Base-by-base conservation (phyloP, 148 eudicot genomes). In the Fagopyrum esculentum region DNA sequence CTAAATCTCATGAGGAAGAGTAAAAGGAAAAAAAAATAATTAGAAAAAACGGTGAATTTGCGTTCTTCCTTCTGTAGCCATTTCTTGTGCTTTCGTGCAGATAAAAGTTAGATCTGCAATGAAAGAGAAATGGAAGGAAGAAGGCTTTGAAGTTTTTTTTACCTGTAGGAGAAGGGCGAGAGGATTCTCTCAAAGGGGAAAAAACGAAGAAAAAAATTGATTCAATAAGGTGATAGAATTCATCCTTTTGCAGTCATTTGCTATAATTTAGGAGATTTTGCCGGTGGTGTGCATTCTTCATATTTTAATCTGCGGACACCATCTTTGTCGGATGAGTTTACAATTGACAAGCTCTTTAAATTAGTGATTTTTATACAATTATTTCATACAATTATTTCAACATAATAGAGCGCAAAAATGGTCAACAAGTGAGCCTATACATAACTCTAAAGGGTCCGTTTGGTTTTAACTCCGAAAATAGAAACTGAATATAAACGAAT, bases 181-280 rank as follows among this genome's bases (percentile, higher is more conserved):
- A 66, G 45, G 45, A 40, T 5, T 66, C 71, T 66, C 47, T 30
- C 35, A 30, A 30, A 30, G 35, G 35, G 12, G 13, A 13, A 46
- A 66, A 66, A 66, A 11, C 46, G 11, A 66, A 35, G 71, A 40
- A 15, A 13, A 66, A 13, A 43, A 59, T 35, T 66, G 71, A 66
- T 66, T 66, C 17, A 66, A 35, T 66, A 13, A 64, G 71, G 71
- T 66, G 71, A 66, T 12, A 35, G 71, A 64, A 66, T 35, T 66
- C 71, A 9, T 66, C 46, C 71, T 66, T 66, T 66, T 66, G 71
- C 46, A 66, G 9, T 40, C 19, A 66, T 66, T 66, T 66, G 17
- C 71, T 40, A 40, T 13, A 66, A 35, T 66, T 40, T 12, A 35
- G 71, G 71, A 15, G 71, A 15, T 12, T 66, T 66, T 66, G 71